phyloP scores from a whole-genome alignment of 306 rosid species.

The Notholithocarpus densiflorus region DNA sequence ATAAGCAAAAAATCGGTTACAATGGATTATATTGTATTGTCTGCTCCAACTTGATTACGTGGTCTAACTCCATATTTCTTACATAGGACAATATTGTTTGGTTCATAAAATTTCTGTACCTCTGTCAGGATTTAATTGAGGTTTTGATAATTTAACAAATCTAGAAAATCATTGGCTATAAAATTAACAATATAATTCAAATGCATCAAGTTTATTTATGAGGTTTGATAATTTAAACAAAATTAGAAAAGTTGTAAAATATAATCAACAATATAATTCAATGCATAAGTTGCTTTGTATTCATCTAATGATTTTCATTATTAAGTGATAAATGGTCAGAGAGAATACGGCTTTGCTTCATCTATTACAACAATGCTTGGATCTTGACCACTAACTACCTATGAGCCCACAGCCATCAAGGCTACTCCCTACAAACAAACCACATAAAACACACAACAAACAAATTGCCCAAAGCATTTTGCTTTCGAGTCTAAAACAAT shows the following conservation, averaged over 20 bases:
- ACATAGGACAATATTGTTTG: too few relatives aligned
- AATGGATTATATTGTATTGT: too few relatives aligned
- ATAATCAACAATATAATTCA: not conserved
- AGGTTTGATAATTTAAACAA: not conserved
- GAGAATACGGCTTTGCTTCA: not conserved
- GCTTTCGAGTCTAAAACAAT: too few relatives aligned
- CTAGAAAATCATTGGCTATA: not conserved
- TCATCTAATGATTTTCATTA: not conserved
- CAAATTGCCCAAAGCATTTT: slow-evolving; percentile 83
- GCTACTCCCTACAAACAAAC: slow-evolving; percentile 70
- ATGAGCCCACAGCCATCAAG: slow-evolving; percentile 95
- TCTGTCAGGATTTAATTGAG: not conserved
- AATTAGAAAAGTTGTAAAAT: not conserved
- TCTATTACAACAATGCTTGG: not conserved
- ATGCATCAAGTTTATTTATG: not conserved
- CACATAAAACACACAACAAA: slow-evolving; percentile 58
- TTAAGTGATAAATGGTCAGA: not conserved
- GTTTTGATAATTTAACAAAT: not conserved
- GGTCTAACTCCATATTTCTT: too few relatives aligned
- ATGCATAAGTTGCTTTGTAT: not conserved
- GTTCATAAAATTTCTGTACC: too few relatives aligned
- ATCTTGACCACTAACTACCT: too few relatives aligned
- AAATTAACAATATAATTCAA: not conserved
- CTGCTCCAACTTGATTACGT: too few relatives aligned
- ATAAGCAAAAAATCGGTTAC: too few relatives aligned